A percentile compares a stretch with the other conserved stretches of the same genome.
Evolutionary conservation across 306 rosid species (phyloP).

Genomic region (Carpinus fangiana): DNA sequence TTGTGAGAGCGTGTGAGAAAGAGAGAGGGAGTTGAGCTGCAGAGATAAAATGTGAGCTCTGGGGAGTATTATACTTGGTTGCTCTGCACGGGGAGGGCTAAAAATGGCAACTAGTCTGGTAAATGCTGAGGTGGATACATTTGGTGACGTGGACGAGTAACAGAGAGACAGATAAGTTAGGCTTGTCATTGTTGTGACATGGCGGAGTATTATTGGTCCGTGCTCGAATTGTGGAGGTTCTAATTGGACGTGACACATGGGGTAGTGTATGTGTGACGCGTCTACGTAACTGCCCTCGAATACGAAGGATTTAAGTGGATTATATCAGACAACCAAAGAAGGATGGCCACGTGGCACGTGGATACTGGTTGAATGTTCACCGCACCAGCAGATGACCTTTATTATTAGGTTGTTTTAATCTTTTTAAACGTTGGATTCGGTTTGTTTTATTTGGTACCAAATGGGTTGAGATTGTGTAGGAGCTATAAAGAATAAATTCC

Average conservation of each 20-base stretch:
- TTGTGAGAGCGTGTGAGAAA: conserved; percentile 12
- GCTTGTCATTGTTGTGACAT: conserved; percentile 44
- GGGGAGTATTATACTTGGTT: conserved; percentile 17
- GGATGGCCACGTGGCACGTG: not conserved
- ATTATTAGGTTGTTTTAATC: not conserved
- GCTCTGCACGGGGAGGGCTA: conserved; percentile 13
- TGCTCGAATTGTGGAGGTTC: not conserved
- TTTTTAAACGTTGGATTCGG: not conserved
- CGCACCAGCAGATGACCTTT: not conserved
- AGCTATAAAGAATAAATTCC: no score
- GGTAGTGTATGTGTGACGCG: not conserved
- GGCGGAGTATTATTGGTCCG: conserved; percentile 40
- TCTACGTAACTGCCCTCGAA: conserved; percentile 25
- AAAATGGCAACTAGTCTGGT: conserved; percentile 23
- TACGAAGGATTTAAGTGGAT: not conserved
- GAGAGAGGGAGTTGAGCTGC: conserved; percentile 4
- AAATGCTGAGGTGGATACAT: conserved; percentile 20
- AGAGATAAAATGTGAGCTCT: conserved; percentile 23
- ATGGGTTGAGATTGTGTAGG: not conserved
- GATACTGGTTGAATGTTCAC: no score
- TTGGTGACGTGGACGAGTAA: not conserved
- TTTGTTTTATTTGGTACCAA: not conserved
- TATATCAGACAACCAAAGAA: no score
- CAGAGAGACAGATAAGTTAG: fast-evolving
- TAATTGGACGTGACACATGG: conserved; percentile 35